A percentile compares a stretch with the other conserved stretches of the same genome.
Conservation (phyloP, 2,329 filamentous ascomycete species). For the Fusarium graminum region DNA sequence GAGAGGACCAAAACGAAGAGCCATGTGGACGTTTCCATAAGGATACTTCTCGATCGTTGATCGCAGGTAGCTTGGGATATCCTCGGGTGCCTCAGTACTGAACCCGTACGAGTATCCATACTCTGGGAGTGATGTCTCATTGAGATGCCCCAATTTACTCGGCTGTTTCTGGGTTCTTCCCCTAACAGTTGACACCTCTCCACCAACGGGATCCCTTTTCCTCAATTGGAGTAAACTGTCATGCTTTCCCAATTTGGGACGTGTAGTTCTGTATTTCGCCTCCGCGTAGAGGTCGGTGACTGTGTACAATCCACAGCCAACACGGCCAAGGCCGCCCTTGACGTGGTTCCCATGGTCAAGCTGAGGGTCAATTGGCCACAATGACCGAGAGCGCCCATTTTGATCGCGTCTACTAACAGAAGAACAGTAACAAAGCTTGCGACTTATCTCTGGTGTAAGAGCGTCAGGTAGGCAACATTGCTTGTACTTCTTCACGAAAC, state of each 20-base stretch:
- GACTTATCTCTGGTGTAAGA: constrained; percentile 45
- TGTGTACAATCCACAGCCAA: constrained; percentile 20
- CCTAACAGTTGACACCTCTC: background rate
- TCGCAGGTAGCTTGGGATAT: constrained; percentile 50
- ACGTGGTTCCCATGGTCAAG: constrained; percentile 22
- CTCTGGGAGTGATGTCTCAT: constrained; percentile 27
- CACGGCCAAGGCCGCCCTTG: constrained; percentile 15
- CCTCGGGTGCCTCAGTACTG: constrained; percentile 27
- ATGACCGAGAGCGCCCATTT: constrained; percentile 24
- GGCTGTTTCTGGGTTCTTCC: background rate
- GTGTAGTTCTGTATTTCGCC: constrained; percentile 43
- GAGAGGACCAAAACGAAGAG: constrained; percentile 54
- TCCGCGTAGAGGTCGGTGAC: constrained; percentile 40
- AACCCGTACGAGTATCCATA: constrained; percentile 39
- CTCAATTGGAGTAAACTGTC: constrained; percentile 25
- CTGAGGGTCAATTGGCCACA: constrained; percentile 39
- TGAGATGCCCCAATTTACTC: constrained; percentile 20
- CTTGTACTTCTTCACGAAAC: constrained; percentile 53
- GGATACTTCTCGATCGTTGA: constrained; percentile 49
- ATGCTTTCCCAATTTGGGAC: constrained; percentile 10
- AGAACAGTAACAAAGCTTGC: constrained; percentile 48
- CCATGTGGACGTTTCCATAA: constrained; percentile 55
- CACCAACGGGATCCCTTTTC: constrained; percentile 7
- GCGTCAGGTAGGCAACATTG: constrained; percentile 48
- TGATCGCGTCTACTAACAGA: constrained; percentile 36